These are phyloP conservation scores for Chytriomyces confervae DNA, from an alignment of 192 early-diverging fungal genomes.

Conservation along the genomic window DNA sequence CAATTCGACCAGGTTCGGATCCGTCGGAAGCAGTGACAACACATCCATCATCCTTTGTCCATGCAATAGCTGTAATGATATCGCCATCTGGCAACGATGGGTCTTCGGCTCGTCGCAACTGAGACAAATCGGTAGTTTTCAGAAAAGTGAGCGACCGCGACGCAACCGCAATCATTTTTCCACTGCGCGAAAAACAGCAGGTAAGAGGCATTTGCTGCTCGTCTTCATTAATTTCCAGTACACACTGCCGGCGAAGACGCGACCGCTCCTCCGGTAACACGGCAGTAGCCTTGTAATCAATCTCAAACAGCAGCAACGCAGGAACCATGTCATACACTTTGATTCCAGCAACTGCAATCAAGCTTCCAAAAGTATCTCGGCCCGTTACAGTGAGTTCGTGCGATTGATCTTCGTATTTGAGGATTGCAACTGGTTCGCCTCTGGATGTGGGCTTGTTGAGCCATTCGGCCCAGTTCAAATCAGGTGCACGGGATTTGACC, in stretches of 20 bases:
- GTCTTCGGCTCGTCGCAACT: conserved; percentile 13
- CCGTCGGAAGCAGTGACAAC: conserved; percentile 41
- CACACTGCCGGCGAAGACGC: neutral
- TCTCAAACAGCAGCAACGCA: conserved; percentile 5
- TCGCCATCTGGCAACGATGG: conserved; percentile 34
- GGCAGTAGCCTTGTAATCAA: neutral
- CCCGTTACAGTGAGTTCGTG: conserved; percentile 31
- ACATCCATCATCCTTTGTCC: conserved; percentile 44
- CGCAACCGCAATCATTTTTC: conserved; percentile 27
- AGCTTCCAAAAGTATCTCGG: conserved; percentile 35
- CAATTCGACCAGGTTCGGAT: conserved; percentile 38
- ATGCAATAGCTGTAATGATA: conserved; percentile 37
- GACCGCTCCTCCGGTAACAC: conserved; percentile 24
- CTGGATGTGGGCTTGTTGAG: conserved; percentile 36
- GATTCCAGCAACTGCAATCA: conserved; percentile 33
- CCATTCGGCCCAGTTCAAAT: conserved; percentile 40
- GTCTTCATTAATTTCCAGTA: conserved; percentile 8
- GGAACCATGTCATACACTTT: conserved; percentile 10
- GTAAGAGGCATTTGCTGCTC: conserved; percentile 31
- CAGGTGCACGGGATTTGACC: conserved; percentile 31
- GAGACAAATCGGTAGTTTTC: conserved; percentile 7
- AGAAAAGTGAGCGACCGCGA: conserved; percentile 27
- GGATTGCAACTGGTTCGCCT: conserved; percentile 35
- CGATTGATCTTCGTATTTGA: conserved; percentile 5
- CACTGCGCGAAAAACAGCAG: conserved; percentile 33